These are phyloP conservation scores for Tetracladium maxilliforme DNA, from an alignment of 2,329 filamentous ascomycete genomes.

Conservation along the genomic window DNA sequence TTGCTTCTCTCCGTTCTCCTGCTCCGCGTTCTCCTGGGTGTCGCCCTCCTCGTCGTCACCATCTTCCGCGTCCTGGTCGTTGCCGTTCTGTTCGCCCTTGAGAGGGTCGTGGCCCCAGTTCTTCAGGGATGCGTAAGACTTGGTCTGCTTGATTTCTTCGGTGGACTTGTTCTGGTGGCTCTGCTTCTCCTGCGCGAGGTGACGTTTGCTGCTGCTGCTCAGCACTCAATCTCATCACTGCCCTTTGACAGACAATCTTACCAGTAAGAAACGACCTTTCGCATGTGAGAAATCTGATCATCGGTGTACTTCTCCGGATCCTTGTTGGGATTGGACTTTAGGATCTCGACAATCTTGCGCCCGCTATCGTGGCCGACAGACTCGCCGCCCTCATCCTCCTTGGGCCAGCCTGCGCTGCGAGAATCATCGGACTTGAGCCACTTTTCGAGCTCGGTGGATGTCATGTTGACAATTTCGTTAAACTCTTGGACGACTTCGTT, in stretches of 20 bases:
- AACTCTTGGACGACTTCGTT: conserved; percentile 34
- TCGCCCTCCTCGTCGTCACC: conserved; percentile 9
- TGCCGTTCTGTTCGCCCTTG: conserved; percentile 17
- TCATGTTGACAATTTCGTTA: conserved; percentile 54
- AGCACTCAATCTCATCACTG: background rate
- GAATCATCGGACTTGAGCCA: conserved; percentile 48
- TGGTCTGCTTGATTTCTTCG: conserved; percentile 28
- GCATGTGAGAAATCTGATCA: conserved; percentile 40
- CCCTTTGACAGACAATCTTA: conserved; percentile 8
- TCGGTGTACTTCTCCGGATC: conserved; percentile 40
- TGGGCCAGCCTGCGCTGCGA: conserved; percentile 41
- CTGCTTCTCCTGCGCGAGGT: conserved; percentile 48
- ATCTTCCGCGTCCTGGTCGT: conserved; percentile 9
- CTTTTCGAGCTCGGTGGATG: conserved; percentile 38
- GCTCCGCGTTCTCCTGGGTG: conserved; percentile 17
- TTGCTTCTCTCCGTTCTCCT: conserved; percentile 14
- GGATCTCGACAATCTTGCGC: conserved; percentile 46
- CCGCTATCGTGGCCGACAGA: conserved; percentile 51
- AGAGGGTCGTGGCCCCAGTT: conserved; percentile 44
- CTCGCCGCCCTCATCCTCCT: conserved; percentile 41
- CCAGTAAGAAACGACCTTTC: conserved; percentile 48
- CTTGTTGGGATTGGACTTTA: conserved; percentile 45
- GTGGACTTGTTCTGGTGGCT: conserved; percentile 35
- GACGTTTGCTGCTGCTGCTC: conserved; percentile 32
- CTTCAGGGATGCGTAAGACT: conserved; percentile 43